Conservation (phyloP, 495 filamentous ascomycete genomes). For the Tuber indicum region DNA sequence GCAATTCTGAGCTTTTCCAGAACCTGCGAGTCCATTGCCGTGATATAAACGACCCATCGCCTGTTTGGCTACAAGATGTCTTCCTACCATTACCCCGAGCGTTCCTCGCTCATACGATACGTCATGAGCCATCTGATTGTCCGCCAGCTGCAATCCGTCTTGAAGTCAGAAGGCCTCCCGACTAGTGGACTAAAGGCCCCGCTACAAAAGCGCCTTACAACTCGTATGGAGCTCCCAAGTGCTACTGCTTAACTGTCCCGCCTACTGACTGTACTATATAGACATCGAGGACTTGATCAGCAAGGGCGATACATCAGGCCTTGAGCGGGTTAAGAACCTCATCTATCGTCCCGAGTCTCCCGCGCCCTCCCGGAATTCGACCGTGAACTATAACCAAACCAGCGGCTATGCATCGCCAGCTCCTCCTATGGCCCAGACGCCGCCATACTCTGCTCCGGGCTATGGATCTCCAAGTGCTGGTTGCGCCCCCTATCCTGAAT, state of each 20-base stretch:
- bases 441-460: slow-evolving; percentile 29
- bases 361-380: slow-evolving; percentile 27
- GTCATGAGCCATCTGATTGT: slow-evolving; percentile 37
- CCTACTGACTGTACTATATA: slow-evolving; percentile 23
- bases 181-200: slow-evolving; percentile 75
- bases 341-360: slow-evolving; percentile 42
- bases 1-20: background rate
- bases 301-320: slow-evolving; percentile 41
- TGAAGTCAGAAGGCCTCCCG: slow-evolving; percentile 59
- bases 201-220: slow-evolving; percentile 67
- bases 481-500: slow-evolving; percentile 19
- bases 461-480: slow-evolving; percentile 18
- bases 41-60: background rate
- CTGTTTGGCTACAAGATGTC: slow-evolving; percentile 31
- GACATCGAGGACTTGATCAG: slow-evolving; percentile 38
- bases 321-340: slow-evolving; percentile 42
- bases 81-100: slow-evolving; percentile 25
- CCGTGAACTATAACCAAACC: slow-evolving; percentile 25
- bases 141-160: slow-evolving; percentile 62
- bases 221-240: slow-evolving; percentile 53
- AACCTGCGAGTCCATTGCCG: background rate
- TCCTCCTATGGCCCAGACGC: slow-evolving; percentile 12
- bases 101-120: slow-evolving; percentile 34
- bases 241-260: slow-evolving; percentile 10
- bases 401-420: slow-evolving; percentile 23